Percentiles rank a stretch among this genome's conserved stretches.
phyloP scores from a whole-genome alignment of 139 green algal genomes.

The Coelastrella sp. region DNA sequence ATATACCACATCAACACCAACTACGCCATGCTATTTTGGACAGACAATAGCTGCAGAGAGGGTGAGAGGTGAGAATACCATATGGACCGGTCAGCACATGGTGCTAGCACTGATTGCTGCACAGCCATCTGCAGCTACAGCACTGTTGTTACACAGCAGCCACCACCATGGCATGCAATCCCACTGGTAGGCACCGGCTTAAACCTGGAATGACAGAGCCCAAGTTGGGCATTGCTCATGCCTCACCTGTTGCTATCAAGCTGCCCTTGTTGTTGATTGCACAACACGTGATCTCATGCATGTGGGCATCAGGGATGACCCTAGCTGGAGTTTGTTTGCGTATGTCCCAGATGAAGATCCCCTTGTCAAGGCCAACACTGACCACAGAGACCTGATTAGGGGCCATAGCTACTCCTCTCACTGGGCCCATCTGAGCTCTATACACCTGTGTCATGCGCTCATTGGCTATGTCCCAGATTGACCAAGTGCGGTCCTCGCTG shows the following conservation, averaged over 20 bases:
- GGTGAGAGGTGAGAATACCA: too few relatives aligned
- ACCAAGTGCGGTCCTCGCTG: slow-evolving; percentile 41
- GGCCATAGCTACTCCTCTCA: slow-evolving; percentile 34
- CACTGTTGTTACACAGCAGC: too few relatives aligned
- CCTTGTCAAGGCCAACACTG: slow-evolving; percentile 44
- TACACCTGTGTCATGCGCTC: slow-evolving; percentile 35
- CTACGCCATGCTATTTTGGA: too few relatives aligned
- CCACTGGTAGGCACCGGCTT: too few relatives aligned
- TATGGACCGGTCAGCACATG: too few relatives aligned
- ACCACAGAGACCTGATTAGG: slow-evolving; percentile 48
- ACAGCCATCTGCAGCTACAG: too few relatives aligned
- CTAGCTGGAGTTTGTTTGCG: slow-evolving; percentile 13
- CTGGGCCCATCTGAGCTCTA: slow-evolving; percentile 31
- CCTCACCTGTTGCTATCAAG: slow-evolving; percentile 35
- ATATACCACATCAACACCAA: too few relatives aligned
- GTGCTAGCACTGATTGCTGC: too few relatives aligned
- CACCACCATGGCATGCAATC: neutral
- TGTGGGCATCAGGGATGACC: slow-evolving; percentile 28
- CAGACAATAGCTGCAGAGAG: too few relatives aligned
- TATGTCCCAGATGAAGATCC: slow-evolving; percentile 40
- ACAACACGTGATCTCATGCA: slow-evolving; percentile 33
- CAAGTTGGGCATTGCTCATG: too few relatives aligned
- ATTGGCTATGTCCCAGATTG: slow-evolving; percentile 35
- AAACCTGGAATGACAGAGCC: too few relatives aligned
- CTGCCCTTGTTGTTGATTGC: slow-evolving; percentile 28